phyloP scores from a whole-genome alignment of 1,284 basidiomycete species.

The Cutaneotrichosporon sp. region DNA sequence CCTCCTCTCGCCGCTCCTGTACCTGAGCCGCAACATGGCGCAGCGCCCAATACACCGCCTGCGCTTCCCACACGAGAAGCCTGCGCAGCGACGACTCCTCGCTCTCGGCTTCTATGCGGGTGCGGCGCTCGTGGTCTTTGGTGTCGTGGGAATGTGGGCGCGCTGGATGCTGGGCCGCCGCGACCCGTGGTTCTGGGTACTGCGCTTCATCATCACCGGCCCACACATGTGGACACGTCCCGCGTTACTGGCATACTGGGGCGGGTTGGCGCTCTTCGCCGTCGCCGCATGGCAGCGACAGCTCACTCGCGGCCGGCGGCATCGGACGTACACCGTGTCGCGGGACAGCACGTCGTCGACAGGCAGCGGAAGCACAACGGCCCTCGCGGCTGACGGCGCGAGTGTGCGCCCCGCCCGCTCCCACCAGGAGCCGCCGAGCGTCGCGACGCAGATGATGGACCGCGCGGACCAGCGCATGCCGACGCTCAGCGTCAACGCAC shows the following conservation, averaged over 20 bases:
- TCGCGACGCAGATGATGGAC: slow-evolving; percentile 77
- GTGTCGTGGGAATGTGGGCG: slow-evolving; percentile 90
- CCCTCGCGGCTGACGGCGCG: background rate
- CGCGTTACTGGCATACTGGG: slow-evolving; percentile 83
- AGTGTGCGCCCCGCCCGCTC: background rate
- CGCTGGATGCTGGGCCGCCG: slow-evolving; percentile 81
- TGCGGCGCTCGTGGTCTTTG: slow-evolving; percentile 72
- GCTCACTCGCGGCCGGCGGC: slow-evolving; percentile 70
- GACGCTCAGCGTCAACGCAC: slow-evolving; percentile 87
- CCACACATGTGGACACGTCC: slow-evolving; percentile 78
- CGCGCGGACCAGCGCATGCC: slow-evolving; percentile 84
- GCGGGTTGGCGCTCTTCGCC: slow-evolving; percentile 71
- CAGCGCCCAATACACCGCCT: slow-evolving; percentile 87
- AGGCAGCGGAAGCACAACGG: background rate
- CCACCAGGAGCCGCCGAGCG: slow-evolving; percentile 13
- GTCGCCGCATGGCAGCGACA: slow-evolving; percentile 93
- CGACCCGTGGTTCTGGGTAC: slow-evolving; percentile 86
- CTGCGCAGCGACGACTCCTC: slow-evolving; percentile 77
- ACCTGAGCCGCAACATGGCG: slow-evolving; percentile 88
- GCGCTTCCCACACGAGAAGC: slow-evolving; percentile 83
- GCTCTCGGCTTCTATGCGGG: slow-evolving; percentile 85
- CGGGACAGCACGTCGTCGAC: background rate
- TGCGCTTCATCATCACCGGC: slow-evolving; percentile 75
- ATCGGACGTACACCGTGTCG: slow-evolving; percentile 50
- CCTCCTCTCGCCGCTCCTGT: slow-evolving; percentile 89